phyloP scores from a whole-genome alignment of 2,329 filamentous ascomycete genomes.

The Penicillium psychrosexuale region DNA sequence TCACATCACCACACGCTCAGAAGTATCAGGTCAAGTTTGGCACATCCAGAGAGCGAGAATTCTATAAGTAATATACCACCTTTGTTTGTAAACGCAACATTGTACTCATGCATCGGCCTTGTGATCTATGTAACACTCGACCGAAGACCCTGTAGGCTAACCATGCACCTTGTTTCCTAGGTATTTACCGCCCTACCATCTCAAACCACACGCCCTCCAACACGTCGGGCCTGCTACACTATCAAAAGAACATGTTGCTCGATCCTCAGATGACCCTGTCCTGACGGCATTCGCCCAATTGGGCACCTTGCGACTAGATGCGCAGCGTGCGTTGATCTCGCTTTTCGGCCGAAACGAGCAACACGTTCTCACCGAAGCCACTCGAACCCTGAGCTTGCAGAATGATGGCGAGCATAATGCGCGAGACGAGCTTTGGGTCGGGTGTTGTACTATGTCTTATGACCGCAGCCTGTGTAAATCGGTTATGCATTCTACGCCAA shows the following conservation, averaged over 20 bases:
- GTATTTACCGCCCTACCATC: slow-evolving; percentile 7
- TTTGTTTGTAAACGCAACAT: background rate
- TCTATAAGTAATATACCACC: slow-evolving; percentile 11
- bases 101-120: background rate
- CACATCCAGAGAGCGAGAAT: slow-evolving; percentile 13
- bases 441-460: slow-evolving; percentile 16
- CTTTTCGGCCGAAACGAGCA: slow-evolving; percentile 26
- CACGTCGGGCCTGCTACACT: slow-evolving; percentile 2
- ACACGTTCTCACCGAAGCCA: slow-evolving; percentile 29
- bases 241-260: background rate
- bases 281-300: slow-evolving; percentile 31
- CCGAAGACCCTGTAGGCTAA: background rate
- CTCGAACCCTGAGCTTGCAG: slow-evolving; percentile 18
- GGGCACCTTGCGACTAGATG: slow-evolving; percentile 22
- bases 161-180: background rate
- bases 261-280: slow-evolving; percentile 14
- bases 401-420: slow-evolving; percentile 7
- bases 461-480: slow-evolving; percentile 14
- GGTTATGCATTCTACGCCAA: background rate
- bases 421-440: slow-evolving; percentile 12
- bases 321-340: slow-evolving; percentile 25
- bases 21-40: slow-evolving; percentile 2
- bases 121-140: background rate
- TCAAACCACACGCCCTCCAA: background rate
- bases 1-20: background rate